Percentiles rank a stretch among this genome's conserved stretches.
Evolutionary conservation across 192 early-diverging fungal species (phyloP).

Genomic region (Geranomyces variabilis): DNA sequence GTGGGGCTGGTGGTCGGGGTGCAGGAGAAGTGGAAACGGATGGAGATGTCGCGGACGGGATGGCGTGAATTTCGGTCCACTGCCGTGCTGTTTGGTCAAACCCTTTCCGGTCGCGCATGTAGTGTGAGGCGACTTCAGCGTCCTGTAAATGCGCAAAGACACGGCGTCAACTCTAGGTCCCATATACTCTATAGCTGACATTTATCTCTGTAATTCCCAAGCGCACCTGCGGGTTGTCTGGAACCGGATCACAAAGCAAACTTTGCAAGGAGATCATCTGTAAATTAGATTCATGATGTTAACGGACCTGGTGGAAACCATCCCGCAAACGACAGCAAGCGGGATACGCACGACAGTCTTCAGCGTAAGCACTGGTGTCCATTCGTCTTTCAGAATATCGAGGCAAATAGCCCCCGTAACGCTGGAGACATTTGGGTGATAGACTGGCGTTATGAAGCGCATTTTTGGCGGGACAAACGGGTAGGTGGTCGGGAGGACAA

Average conservation of each 20-base stretch:
- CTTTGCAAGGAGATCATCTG: conserved; percentile 87
- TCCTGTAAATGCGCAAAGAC: conserved; percentile 9
- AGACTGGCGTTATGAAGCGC: conserved; percentile 89
- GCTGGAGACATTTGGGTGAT: conserved; percentile 96
- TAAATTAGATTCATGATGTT: too few relatives aligned
- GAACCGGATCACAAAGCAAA: conserved; percentile 92
- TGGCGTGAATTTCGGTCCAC: conserved; percentile 72
- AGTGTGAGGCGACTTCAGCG: conserved; percentile 81
- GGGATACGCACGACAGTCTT: conserved; percentile 70
- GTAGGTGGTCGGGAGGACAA: conserved; percentile 90
- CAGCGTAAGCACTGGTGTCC: conserved; percentile 94
- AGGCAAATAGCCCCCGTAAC: conserved; percentile 85
- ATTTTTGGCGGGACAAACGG: conserved; percentile 96
- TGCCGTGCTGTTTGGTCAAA: conserved; percentile 88
- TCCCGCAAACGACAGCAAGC: too few relatives aligned
- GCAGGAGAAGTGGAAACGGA: neutral
- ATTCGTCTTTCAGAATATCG: conserved; percentile 96
- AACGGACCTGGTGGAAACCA: too few relatives aligned
- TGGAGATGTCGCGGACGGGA: neutral
- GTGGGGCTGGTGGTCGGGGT: neutral
- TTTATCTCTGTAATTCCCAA: neutral
- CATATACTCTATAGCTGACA: too few relatives aligned
- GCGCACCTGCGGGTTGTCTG: conserved; percentile 89
- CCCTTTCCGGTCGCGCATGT: conserved; percentile 78
- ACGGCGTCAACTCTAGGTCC: too few relatives aligned